Evolutionary conservation across 257 asterid genomes (phyloP).

Genomic region (Voacanga thouarsii): DNA sequence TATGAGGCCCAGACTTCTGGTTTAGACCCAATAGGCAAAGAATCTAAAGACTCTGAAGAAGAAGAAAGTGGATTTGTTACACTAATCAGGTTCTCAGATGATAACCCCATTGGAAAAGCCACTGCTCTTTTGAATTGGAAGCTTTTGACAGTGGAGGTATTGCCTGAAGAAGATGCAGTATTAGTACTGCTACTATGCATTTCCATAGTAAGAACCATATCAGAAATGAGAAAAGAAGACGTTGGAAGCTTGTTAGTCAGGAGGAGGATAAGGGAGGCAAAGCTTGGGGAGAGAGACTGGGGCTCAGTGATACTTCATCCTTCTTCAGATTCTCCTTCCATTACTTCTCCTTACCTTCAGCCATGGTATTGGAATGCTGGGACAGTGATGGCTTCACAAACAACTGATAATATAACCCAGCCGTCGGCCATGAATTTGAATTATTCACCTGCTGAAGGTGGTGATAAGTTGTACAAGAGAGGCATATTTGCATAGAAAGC

Average conservation of each 20-base stretch:
- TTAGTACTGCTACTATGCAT: slow-evolving; percentile 63
- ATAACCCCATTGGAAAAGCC: slow-evolving; percentile 67
- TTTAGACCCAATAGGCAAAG: slow-evolving; percentile 8
- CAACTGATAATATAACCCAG: slow-evolving; percentile 31
- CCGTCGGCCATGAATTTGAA: slow-evolving; percentile 31
- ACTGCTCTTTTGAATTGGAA: slow-evolving; percentile 91
- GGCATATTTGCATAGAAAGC: slow-evolving; percentile 45
- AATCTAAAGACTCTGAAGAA: slow-evolving; percentile 10
- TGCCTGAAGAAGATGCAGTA: slow-evolving; percentile 87
- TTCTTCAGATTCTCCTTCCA: slow-evolving; percentile 29
- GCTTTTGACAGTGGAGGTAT: slow-evolving; percentile 51
- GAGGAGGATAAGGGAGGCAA: slow-evolving; percentile 66
- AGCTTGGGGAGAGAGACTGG: slow-evolving; percentile 77
- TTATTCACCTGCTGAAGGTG: slow-evolving; percentile 79
- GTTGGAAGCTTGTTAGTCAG: slow-evolving; percentile 60
- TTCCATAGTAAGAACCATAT: slow-evolving; percentile 51
- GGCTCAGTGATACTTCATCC: slow-evolving; percentile 76
- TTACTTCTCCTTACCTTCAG: slow-evolving; percentile 43
- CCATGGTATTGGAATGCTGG: slow-evolving; percentile 87
- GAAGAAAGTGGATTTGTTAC: slow-evolving; percentile 69
- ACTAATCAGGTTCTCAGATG: slow-evolving; percentile 62
- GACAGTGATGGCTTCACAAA: slow-evolving; percentile 45
- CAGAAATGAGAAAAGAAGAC: slow-evolving; percentile 65
- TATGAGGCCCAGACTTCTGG: slow-evolving; percentile 42
- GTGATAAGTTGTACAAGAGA: slow-evolving; percentile 59